phyloP scores from a whole-genome alignment of 1,139 yeast species.

The Kurtzmaniella quercitrusa region DNA sequence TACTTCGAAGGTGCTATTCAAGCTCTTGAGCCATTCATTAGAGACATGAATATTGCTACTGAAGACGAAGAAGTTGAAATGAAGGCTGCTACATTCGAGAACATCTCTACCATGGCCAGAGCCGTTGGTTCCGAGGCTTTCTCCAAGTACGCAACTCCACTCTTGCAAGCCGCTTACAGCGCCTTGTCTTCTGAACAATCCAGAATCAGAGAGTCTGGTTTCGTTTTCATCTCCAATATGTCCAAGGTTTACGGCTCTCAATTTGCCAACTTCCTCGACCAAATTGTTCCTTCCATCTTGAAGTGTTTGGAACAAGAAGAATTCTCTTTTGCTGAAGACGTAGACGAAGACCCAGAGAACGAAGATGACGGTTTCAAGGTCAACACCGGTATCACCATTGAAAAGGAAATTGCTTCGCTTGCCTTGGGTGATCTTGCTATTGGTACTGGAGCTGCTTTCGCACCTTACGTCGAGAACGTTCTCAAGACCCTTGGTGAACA shows the following conservation, averaged over 20 bases:
- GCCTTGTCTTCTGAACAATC: constrained; percentile 76
- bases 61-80: constrained; percentile 78
- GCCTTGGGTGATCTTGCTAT: constrained; percentile 85
- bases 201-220: constrained; percentile 91
- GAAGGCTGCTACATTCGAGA: constrained; percentile 88
- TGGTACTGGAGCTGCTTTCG: constrained; percentile 79
- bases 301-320: constrained; percentile 83
- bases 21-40: constrained; percentile 74
- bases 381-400: constrained; percentile 92
- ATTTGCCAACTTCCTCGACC: constrained; percentile 80
- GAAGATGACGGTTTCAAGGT: constrained; percentile 72
- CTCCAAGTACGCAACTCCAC: constrained; percentile 80
- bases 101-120: constrained; percentile 90
- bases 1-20: constrained; percentile 79
- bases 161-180: constrained; percentile 82
- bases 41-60: constrained; percentile 49
- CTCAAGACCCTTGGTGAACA: constrained; percentile 65
- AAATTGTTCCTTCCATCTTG: constrained; percentile 79
- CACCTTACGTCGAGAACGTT: constrained; percentile 72
- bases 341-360: constrained; percentile 35
- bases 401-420: constrained; percentile 95
- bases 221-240: constrained; percentile 90
- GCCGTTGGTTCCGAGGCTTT: constrained; percentile 93
- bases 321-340: constrained; percentile 45
- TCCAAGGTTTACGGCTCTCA: constrained; percentile 93